Base-by-base conservation (phyloP, 495 filamentous ascomycete genomes). In the Xylaria castorea region DNA sequence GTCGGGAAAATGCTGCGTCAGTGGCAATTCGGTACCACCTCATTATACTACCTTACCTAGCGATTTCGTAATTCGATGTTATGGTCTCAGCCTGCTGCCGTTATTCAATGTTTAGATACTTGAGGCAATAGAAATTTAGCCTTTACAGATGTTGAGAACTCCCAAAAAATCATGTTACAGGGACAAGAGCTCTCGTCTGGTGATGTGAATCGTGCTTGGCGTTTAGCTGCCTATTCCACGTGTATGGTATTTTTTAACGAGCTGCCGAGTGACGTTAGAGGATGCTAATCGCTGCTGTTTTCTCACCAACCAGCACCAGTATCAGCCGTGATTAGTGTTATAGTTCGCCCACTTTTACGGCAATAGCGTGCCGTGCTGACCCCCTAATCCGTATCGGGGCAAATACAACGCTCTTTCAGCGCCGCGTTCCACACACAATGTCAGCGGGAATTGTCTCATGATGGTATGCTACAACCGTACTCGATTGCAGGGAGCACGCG, bases 291-390 rank as follows among this genome's bases (percentile, higher is more conserved):
- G 44, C 44, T 68, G 46, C 46, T 68, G 5, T 20, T 40, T 32
- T 20, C 50, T 57, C 36, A 3, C 66, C 32, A 57, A 50, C 44
- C 16, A 66, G 46, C 12, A 20, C 14, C 20, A 34, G 9, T 4
- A 9, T 51, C 66, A 57, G 66, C 50, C 12, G 34, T 20, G 34
- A 36, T 50, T 57, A 68, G 66, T 22, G 50, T 57, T 6, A 14
- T 22, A 5, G 30, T 22, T 20, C 30, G 20, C 30, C 64, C 44
- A 48, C 58, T 48, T 65, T 46, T 32, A 48, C 62, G 62, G 64
- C 27, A 51, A 66, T 66, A 51, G 46, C 30, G 50, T 68, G 50
- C 66, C 66, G 36, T 42, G 66, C 50, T 55, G 66, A 57, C 66
- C 18, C 32, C 50, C 66, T 57, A 55, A 68, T 18, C 50, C 66